These are phyloP conservation scores for Albizia julibrissin DNA, from an alignment of 306 rosid genomes.

Conservation along the genomic window DNA sequence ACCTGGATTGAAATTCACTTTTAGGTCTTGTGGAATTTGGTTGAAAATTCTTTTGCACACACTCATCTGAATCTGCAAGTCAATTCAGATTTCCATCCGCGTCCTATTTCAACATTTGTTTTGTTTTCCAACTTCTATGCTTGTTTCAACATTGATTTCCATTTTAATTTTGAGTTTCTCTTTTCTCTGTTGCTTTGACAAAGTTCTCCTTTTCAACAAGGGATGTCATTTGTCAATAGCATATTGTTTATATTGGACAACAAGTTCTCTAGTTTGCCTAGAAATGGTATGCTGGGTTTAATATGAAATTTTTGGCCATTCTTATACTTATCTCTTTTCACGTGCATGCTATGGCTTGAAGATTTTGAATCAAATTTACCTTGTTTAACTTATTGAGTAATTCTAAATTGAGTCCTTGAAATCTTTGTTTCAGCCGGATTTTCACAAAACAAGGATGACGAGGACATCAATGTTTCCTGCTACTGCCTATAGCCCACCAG, in stretches of 20 bases:
- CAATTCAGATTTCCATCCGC: background rate
- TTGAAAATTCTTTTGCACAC: background rate
- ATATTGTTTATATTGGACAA: background rate
- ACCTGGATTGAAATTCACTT: background rate
- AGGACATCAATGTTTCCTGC: slow-evolving; percentile 67
- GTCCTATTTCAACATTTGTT: background rate
- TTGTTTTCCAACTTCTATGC: background rate
- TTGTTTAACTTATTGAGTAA: background rate
- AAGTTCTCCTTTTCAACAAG: background rate
- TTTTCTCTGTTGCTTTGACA: background rate
- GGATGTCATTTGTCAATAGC: background rate
- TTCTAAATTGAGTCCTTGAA: slow-evolving; percentile 1
- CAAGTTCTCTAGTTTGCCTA: background rate
- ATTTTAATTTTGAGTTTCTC: background rate
- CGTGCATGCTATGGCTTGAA: background rate
- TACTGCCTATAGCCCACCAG: slow-evolving; percentile 71
- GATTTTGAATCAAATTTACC: background rate
- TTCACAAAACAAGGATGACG: slow-evolving; percentile 67
- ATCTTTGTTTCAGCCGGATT: slow-evolving; percentile 54
- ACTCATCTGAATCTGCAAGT: background rate
- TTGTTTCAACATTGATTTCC: background rate
- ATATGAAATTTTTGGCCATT: background rate
- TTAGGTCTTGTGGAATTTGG: background rate
- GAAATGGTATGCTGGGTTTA: background rate
- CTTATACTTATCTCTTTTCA: background rate